Evolutionary conservation across 371 early-diverging fungal genomes (phyloP), one percentile per base, ranked within the genome.

Genomic region (Phascolomyces articulosus): DNA sequence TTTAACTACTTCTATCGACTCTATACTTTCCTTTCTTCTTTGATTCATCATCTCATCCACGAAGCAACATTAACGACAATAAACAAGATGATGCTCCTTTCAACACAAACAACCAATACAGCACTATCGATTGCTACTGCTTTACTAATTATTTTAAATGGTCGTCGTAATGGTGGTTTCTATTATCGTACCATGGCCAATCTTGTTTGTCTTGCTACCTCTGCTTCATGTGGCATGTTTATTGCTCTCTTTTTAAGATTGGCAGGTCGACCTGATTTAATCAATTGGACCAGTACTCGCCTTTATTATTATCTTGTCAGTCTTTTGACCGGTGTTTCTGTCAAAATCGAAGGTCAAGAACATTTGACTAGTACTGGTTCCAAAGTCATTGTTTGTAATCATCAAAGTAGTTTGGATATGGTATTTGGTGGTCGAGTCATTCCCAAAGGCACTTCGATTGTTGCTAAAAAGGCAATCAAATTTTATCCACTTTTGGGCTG

Each of bases 401-500:
- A 97, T 79, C 97, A 97, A 74, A 85, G 89, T 31, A 86, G 88
- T 53, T 64, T 95, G 68, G 97, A 97, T 73, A 70, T 95, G 56
- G 70, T 91, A 61, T 67, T 87, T 57, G 78, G 95, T 64, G 90
- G 88, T 13, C 73, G 73, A 20, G 85, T 93, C 13, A 88, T 92
- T 62, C 95, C 93, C 13, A 82, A 83, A 57, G 76, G 85, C 69
- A 82, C 88, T n/a, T 82, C 85, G 4, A 86, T 95, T 58, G 86
- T 95, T 69, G 96, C 93, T 26, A 97, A 97, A 74, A 83, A 86
- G 70, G 77, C 75, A 18, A 69, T 97, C 54, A 85, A 85, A 62
- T 91, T 84, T 70, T 86, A 90, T 59, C 97, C 97, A 15, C 70
- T 96, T 28, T 76, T 97, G 40, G 96, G 96, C 40, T 84, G 86